phyloP scores from a whole-genome alignment of 768 basidiomycete species.

The Lactarius pseudohatsudake region DNA sequence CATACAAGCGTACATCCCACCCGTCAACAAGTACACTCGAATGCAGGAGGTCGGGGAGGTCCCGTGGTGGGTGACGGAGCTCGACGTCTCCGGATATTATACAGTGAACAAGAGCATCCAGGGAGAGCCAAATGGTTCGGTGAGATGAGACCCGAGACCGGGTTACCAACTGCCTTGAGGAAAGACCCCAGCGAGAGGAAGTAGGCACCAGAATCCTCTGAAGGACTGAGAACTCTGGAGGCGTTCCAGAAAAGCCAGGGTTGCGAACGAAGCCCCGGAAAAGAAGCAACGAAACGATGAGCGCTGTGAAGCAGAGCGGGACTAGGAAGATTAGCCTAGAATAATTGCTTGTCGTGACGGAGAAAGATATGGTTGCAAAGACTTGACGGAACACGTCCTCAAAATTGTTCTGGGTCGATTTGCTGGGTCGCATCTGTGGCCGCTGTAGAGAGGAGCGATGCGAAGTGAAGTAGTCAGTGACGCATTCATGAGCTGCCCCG shows the following conservation, averaged over 20 bases:
- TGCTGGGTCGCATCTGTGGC: background rate
- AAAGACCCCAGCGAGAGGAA: background rate
- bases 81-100: constrained; percentile 1
- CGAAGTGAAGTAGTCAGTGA: background rate
- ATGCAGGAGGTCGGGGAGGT: constrained; percentile 1
- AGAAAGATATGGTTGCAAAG: too few relatives aligned
- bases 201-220: background rate
- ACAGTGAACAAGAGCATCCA: constrained; percentile 6
- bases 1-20: background rate
- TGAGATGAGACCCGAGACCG: constrained; percentile 1
- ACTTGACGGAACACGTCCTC: background rate
- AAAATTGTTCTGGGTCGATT: background rate
- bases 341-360: background rate
- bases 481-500: too few relatives aligned
- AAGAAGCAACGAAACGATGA: background rate
- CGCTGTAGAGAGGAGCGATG: background rate
- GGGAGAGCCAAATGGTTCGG: constrained; percentile 5
- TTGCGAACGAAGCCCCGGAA: background rate
- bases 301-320: background rate
- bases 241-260: background rate
- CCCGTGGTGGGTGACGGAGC: constrained; percentile 2
- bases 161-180: background rate
- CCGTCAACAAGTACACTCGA: constrained; percentile 6
- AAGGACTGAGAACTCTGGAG: background rate
- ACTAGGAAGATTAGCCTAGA: background rate